These are phyloP conservation scores for Exophiala sp. DNA, from an alignment of 2,329 filamentous ascomycete species.

Conservation along the genomic window DNA sequence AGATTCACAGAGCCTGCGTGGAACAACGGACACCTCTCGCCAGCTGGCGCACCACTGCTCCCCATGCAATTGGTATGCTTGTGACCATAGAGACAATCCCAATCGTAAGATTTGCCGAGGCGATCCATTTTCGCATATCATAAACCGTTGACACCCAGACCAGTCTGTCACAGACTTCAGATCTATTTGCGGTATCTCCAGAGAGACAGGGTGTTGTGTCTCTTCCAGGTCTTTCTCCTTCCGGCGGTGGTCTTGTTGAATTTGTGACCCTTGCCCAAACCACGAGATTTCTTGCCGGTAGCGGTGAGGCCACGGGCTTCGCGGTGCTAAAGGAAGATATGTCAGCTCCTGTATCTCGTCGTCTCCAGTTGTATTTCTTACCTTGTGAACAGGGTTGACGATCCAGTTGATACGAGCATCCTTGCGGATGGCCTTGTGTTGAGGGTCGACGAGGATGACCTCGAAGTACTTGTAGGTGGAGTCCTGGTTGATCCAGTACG, in stretches of 20 bases:
- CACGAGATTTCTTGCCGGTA: conserved; percentile 99
- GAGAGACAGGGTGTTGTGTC: conserved; percentile 98
- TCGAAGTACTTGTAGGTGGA: conserved; percentile 99
- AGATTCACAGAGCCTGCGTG: too few species aligned
- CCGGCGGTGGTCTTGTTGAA: conserved; percentile 98
- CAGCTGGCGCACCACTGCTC: too few species aligned
- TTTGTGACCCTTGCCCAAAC: conserved; percentile 97
- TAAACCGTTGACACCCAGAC: neutral
- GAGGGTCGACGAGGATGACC: conserved; percentile 98
- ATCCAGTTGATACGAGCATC: conserved; percentile 99
- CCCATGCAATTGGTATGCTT: too few species aligned
- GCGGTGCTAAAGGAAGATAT: conserved; percentile 64
- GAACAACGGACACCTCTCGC: too few species aligned
- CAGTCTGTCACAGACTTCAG: neutral
- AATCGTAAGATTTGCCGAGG: too few species aligned
- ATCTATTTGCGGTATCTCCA: conserved; percentile 82
- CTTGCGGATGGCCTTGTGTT: conserved; percentile 99
- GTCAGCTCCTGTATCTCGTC: conserved; percentile 3
- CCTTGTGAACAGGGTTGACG: conserved; percentile 98
- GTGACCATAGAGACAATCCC: too few species aligned
- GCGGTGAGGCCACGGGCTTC: conserved; percentile 95
- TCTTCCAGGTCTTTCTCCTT: conserved; percentile 99
- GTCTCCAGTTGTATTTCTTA: conserved; percentile 29
- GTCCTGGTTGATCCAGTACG: conserved; percentile 99
- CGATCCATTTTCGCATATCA: too few species aligned